phyloP scores from a whole-genome alignment of 768 basidiomycete species.

The Pleurotus pulmonarius region DNA sequence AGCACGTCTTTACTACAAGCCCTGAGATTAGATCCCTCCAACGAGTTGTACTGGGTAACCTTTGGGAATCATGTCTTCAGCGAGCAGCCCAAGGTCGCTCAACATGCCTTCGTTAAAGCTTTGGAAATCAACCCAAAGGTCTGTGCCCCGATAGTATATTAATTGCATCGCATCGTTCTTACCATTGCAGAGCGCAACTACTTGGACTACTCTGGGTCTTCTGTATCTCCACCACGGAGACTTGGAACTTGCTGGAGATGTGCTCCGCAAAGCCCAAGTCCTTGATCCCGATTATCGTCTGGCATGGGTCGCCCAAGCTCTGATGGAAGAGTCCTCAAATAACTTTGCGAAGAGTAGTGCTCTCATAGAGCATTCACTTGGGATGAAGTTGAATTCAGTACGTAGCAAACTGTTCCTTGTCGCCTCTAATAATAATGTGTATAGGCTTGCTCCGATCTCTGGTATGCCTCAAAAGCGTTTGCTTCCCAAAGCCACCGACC shows the following conservation, averaged over 20 bases:
- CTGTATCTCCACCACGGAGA: slow-evolving; percentile 82
- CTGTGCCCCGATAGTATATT: slow-evolving; percentile 3
- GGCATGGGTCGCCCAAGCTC: slow-evolving; percentile 89
- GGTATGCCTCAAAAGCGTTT: slow-evolving; percentile 56
- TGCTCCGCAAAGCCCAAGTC: slow-evolving; percentile 83
- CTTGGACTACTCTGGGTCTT: slow-evolving; percentile 88
- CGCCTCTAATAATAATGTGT: slow-evolving; percentile 5
- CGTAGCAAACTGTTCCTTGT: slow-evolving; percentile 17
- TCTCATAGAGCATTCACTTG: slow-evolving; percentile 71
- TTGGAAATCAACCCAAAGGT: slow-evolving; percentile 86
- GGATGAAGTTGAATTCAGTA: slow-evolving; percentile 56
- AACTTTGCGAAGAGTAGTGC: slow-evolving; percentile 60
- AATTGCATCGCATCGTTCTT: slow-evolving; percentile 1
- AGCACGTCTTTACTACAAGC: slow-evolving; percentile 63
- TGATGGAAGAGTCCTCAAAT: slow-evolving; percentile 59
- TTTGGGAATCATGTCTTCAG: slow-evolving; percentile 72
- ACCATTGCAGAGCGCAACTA: slow-evolving; percentile 51
- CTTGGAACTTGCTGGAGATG: slow-evolving; percentile 77
- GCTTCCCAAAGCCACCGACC: slow-evolving; percentile 19
- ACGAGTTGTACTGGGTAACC: slow-evolving; percentile 77
- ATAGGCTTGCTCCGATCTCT: slow-evolving; percentile 81
- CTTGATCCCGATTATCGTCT: slow-evolving; percentile 86
- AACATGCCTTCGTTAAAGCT: slow-evolving; percentile 90
- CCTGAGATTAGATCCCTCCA: slow-evolving; percentile 66
- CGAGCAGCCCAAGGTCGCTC: slow-evolving; percentile 67